Evolutionary conservation across 2,329 filamentous ascomycete species (phyloP).

Genomic region (Neofusicoccum sp.): DNA sequence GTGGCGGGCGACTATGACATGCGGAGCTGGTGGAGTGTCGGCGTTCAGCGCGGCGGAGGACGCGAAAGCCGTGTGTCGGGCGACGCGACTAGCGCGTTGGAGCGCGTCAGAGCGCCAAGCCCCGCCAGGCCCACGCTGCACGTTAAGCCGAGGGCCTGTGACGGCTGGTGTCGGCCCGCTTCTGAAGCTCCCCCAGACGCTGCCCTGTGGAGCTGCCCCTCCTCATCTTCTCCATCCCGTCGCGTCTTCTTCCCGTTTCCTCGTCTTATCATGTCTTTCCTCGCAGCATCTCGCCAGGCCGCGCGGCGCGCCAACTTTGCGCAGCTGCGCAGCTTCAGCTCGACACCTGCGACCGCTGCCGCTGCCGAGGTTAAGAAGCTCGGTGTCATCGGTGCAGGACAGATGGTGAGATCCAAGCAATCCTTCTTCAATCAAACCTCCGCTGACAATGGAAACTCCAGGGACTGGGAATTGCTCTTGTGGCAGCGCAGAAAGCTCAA

Average conservation of each 20-base stretch:
- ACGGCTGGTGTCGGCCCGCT: slow-evolving; percentile 17
- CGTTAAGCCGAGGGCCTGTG: slow-evolving; percentile 15
- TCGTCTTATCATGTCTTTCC: slow-evolving; percentile 34
- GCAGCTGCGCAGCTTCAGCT: slow-evolving; percentile 65
- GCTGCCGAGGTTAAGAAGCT: slow-evolving; percentile 78
- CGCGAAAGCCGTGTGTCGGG: not conserved
- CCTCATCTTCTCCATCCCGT: not conserved
- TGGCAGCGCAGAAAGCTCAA: slow-evolving; percentile 81
- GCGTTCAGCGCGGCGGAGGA: not conserved
- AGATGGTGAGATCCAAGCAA: slow-evolving; percentile 70
- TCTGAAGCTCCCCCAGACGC: not conserved
- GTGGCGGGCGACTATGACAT: slow-evolving; percentile 8
- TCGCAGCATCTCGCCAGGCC: slow-evolving; percentile 33
- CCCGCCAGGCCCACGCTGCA: not conserved
- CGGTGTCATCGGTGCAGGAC: slow-evolving; percentile 90
- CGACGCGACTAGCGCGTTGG: slow-evolving; percentile 19
- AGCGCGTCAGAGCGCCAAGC: slow-evolving; percentile 7
- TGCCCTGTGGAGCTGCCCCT: not conserved
- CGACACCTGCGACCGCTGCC: slow-evolving; percentile 59
- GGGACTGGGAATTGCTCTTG: slow-evolving; percentile 94
- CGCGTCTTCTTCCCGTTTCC: not conserved
- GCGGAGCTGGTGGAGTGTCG: not conserved
- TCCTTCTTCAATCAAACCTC: not conserved
- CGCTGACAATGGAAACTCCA: slow-evolving; percentile 46
- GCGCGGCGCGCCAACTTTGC: slow-evolving; percentile 29